Conservation (phyloP, 768 basidiomycete genomes). For the Lyophyllum semitale region DNA sequence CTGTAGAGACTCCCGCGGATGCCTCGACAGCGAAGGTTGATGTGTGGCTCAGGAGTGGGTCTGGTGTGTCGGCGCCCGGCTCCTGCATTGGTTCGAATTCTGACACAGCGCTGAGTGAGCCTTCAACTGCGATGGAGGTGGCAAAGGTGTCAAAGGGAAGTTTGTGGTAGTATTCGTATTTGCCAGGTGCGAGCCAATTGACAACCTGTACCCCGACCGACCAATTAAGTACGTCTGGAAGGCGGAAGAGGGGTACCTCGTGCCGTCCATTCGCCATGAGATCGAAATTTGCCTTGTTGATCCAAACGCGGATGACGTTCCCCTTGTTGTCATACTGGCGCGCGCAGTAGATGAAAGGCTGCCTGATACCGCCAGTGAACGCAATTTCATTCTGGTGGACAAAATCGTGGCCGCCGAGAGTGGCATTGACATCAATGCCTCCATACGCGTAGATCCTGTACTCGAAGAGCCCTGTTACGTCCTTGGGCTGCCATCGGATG, state of each 20-base stretch:
- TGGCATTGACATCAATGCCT: neutral
- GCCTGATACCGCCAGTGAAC: conserved; percentile 6
- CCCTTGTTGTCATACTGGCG: neutral
- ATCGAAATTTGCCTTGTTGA: neutral
- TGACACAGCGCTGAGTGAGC: neutral
- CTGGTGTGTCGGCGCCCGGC: neutral
- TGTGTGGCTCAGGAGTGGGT: neutral
- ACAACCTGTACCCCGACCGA: conserved; percentile 2
- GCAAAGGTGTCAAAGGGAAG: neutral
- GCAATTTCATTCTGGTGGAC: neutral
- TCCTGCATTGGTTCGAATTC: neutral
- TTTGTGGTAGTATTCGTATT: conserved; percentile 1
- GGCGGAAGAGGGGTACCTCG: neutral
- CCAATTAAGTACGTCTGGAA: conserved; percentile 5
- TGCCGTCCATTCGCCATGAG: conserved; percentile 1
- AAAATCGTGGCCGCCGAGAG: neutral
- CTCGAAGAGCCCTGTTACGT: neutral
- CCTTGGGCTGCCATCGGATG: neutral
- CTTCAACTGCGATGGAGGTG: too few relatives aligned
- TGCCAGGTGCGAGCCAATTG: neutral
- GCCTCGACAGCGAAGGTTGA: neutral
- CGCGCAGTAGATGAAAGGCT: neutral
- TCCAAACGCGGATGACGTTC: conserved; percentile 3
- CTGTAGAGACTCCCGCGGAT: neutral
- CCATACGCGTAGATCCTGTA: conserved; percentile 3